phyloP scores from a whole-genome alignment of 495 filamentous ascomycete genomes.

The Aspergillus incahuasiensis region DNA sequence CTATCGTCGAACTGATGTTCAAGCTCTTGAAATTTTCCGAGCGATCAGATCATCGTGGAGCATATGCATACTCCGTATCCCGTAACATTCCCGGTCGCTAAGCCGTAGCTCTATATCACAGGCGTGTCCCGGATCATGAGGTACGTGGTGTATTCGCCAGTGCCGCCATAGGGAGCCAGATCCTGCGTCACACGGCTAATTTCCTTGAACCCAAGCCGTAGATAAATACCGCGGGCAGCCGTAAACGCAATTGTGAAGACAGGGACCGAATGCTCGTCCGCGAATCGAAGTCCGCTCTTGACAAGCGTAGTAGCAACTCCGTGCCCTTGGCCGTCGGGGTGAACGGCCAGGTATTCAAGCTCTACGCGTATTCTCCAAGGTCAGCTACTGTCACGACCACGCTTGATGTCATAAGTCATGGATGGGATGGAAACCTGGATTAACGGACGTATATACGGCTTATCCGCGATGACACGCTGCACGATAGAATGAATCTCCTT shows the following conservation, averaged over 20 bases:
- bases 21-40: too few species aligned
- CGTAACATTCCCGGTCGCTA: too few species aligned
- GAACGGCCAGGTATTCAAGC: background rate
- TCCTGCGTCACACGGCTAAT: background rate
- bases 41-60: too few species aligned
- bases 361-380: background rate
- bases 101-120: too few species aligned
- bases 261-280: background rate
- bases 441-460: background rate
- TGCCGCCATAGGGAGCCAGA: background rate
- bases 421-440: background rate
- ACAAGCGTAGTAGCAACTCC: background rate
- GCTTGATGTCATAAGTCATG: too few species aligned
- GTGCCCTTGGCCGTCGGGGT: background rate
- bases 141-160: background rate
- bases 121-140: background rate
- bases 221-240: background rate
- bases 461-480: background rate
- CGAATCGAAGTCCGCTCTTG: background rate
- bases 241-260: background rate
- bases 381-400: too few species aligned
- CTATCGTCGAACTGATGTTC: too few species aligned
- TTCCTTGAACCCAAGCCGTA: background rate
- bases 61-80: too few species aligned
- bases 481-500: background rate